phyloP scores from a whole-genome alignment of 2,329 filamentous ascomycete genomes.

The Bipolaris sorokiniana region DNA sequence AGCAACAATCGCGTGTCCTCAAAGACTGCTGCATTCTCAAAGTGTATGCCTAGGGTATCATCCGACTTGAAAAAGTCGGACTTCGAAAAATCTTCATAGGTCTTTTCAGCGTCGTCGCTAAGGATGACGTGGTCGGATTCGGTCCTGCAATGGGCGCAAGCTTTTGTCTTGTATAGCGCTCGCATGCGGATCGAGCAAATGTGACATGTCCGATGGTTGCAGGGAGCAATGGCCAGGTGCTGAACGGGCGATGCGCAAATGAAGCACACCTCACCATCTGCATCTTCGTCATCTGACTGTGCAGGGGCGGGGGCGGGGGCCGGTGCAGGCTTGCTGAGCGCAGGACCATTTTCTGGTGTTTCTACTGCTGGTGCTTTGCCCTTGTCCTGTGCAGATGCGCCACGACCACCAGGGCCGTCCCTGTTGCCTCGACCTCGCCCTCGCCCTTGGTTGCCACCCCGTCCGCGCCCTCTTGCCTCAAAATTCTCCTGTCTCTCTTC shows the following conservation, averaged over 20 bases:
- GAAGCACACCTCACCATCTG: slow-evolving; percentile 81
- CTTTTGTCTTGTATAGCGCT: slow-evolving; percentile 93
- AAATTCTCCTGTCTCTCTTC: slow-evolving; percentile 30
- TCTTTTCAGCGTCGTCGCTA: slow-evolving; percentile 81
- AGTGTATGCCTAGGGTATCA: slow-evolving; percentile 87
- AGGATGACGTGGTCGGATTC: slow-evolving; percentile 86
- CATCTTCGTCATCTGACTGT: slow-evolving; percentile 35
- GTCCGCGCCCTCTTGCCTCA: slow-evolving; percentile 40
- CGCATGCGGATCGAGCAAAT: slow-evolving; percentile 91
- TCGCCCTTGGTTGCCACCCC: slow-evolving; percentile 46
- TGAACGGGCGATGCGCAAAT: slow-evolving; percentile 92
- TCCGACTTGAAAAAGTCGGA: slow-evolving; percentile 78
- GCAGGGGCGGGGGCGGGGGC: slow-evolving; percentile 6
- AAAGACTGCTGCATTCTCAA: slow-evolving; percentile 85
- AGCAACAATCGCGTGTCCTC: slow-evolving; percentile 88
- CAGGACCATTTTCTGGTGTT: slow-evolving; percentile 15
- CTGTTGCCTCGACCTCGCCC: slow-evolving; percentile 42
- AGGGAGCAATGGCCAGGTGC: slow-evolving; percentile 87
- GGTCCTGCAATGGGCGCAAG: slow-evolving; percentile 93
- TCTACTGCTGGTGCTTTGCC: slow-evolving; percentile 31
- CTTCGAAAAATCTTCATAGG: slow-evolving; percentile 80
- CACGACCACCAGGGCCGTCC: slow-evolving; percentile 41
- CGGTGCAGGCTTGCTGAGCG: background rate
- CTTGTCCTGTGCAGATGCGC: slow-evolving; percentile 35
- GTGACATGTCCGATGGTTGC: slow-evolving; percentile 96